A percentile compares a stretch with the other conserved stretches of the same genome.
Conservation (phyloP, 495 filamentous ascomycete species). For the Lasiosphaeriaceae sp. region DNA sequence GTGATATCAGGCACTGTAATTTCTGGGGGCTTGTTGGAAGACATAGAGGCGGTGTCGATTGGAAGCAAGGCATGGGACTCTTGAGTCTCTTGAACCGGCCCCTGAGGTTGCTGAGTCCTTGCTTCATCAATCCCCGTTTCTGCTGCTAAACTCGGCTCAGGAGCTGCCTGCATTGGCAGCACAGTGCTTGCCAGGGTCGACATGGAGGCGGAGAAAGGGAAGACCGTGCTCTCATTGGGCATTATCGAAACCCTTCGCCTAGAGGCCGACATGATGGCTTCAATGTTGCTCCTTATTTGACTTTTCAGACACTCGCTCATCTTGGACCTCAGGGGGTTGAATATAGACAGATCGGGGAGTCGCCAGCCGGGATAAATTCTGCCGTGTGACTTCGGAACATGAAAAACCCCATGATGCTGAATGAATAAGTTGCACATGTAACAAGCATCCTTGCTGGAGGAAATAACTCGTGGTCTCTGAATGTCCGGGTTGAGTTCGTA, state of each 20-base stretch:
- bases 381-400: conserved; percentile 39
- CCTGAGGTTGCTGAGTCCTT: not conserved
- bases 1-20: too few relatives aligned
- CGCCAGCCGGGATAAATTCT: conserved; percentile 38
- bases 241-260: not conserved
- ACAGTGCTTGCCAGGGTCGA: conserved; percentile 4
- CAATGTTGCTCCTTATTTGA: not conserved
- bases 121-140: not conserved
- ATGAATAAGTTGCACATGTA: conserved; percentile 48
- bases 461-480: conserved; percentile 40
- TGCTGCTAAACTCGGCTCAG: not conserved
- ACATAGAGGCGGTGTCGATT: not conserved
- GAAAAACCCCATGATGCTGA: conserved; percentile 34
- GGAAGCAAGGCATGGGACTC: not conserved
- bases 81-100: not conserved
- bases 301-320: conserved; percentile 10
- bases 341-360: conserved; percentile 13
- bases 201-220: conserved; percentile 3
- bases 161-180: not conserved
- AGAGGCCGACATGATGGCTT: not conserved
- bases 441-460: conserved; percentile 48
- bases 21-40: not conserved
- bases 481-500: conserved; percentile 27
- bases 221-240: conserved; percentile 17
- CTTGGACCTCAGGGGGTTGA: not conserved